Base-by-base conservation (phyloP, 495 filamentous ascomycete genomes). In the Trichocladium uniseriatum region DNA sequence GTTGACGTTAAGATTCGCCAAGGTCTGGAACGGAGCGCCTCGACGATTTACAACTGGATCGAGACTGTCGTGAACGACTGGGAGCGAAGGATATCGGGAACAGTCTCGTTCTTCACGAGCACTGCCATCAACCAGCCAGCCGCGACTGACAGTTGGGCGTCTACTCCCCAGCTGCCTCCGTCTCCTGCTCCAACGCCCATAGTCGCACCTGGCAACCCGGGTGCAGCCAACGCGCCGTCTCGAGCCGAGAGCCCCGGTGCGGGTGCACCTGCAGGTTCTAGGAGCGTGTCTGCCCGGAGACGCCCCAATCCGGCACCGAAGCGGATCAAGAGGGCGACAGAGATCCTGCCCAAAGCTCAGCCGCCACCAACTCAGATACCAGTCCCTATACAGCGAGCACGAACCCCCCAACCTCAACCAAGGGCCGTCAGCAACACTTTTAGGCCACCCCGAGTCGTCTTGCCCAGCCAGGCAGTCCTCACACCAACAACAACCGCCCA, bases 31-130 rank as follows among this genome's bases (percentile, higher is more conserved):
- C 51, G 52, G 29, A 63, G 58, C 46, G 51, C 52, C 0, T n/a
- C 45, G 20, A 56, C 60, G 8, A 56, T 63, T 21, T 63, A 61
- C 40, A 58, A 16, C 39, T 63, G 60, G 60, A 57, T 63, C 16
- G 60, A 63, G 51, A 58, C 55, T 2, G 55, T 63, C 0, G 53
- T 63, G 19, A 55, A 59, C 32, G 55, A 58, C 35, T 63, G 60
- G 60, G 58, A 63, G 43, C 41, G 53, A 10, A 43, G 48, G 31
- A 52, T 57, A 16, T 37, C 52, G 3, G 55, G 58, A 3, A 52
- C 55, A 7, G 43, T 50, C n/a, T 56, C 54, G 18, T 45, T 56
- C 14, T 56, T 57, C 19, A 40, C 55, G 0, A 45, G 37, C 3
- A 31, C 45, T 13, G 41, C 41, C 6, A 40, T 41, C 19, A 49